These are phyloP conservation scores for Apiotrichum veenhuisii DNA, from an alignment of 1,284 basidiomycete genomes.

Conservation along the genomic window DNA sequence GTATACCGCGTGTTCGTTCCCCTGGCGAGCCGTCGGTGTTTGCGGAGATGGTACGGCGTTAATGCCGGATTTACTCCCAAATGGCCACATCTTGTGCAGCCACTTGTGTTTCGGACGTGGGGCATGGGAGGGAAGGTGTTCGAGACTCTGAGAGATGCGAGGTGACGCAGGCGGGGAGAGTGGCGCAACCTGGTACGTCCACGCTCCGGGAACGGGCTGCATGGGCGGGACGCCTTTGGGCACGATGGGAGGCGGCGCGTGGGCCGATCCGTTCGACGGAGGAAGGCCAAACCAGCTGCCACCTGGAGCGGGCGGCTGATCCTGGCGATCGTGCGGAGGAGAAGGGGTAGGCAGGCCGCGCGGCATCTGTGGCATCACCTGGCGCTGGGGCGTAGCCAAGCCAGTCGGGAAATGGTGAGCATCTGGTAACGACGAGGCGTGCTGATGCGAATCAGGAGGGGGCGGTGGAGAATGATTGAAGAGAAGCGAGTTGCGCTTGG, in stretches of 20 bases:
- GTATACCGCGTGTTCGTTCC: background rate
- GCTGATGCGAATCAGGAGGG: background rate
- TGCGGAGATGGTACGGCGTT: background rate
- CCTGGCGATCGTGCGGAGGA: background rate
- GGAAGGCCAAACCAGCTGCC: background rate
- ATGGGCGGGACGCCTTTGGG: no score
- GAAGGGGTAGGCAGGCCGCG: background rate
- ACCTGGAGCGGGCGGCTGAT: background rate
- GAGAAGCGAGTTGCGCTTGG: background rate
- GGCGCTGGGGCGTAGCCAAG: background rate
- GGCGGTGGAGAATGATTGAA: background rate
- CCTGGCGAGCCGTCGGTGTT: background rate
- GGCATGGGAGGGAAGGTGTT: background rate
- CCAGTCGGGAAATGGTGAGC: background rate
- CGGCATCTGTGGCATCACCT: background rate
- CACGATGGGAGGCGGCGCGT: background rate
- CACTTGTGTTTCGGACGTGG: background rate
- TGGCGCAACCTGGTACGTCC: background rate
- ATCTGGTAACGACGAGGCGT: background rate
- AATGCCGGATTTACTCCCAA: background rate
- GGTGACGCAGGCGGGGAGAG: background rate
- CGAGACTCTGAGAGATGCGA: background rate
- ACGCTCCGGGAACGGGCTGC: background rate
- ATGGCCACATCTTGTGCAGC: slow-evolving; percentile 1
- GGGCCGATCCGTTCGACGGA: background rate